Evolutionary conservation across 2,329 filamentous ascomycete species (phyloP).

Genomic region (Hypomyces perniciosus): DNA sequence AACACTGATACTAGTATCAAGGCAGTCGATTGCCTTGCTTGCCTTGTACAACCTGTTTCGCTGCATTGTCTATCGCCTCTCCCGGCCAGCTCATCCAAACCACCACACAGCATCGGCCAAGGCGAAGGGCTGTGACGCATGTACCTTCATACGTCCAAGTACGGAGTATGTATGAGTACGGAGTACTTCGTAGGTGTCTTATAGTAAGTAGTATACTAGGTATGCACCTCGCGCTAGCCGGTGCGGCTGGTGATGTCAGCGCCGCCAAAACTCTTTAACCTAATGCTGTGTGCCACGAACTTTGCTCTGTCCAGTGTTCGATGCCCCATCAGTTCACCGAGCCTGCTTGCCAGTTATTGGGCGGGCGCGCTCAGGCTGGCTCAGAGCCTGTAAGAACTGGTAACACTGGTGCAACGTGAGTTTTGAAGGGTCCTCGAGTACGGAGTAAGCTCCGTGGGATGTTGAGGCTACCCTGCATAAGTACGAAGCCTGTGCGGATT

Average conservation of each 20-base stretch:
- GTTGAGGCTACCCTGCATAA: too few relatives aligned
- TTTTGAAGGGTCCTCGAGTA: too few relatives aligned
- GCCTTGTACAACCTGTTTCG: too few relatives aligned
- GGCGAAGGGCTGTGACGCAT: slow-evolving; percentile 4
- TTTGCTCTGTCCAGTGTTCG: neutral
- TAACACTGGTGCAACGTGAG: too few relatives aligned
- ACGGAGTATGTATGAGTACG: neutral
- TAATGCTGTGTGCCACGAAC: slow-evolving; percentile 7
- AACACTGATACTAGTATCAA: neutral
- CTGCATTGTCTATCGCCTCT: slow-evolving; percentile 4
- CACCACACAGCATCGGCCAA: neutral
- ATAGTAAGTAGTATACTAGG: too few relatives aligned
- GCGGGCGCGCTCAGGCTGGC: neutral
- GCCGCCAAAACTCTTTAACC: neutral
- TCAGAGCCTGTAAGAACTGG: too few relatives aligned
- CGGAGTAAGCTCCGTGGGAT: too few relatives aligned
- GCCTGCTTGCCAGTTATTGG: neutral
- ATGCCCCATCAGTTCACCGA: slow-evolving; percentile 2
- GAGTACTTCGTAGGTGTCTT: too few relatives aligned
- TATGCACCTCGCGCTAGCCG: too few relatives aligned
- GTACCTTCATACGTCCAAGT: neutral
- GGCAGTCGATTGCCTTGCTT: neutral
- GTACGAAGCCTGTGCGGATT: too few relatives aligned
- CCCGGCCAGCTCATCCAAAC: slow-evolving; percentile 5
- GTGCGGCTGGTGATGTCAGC: slow-evolving; percentile 11